phyloP scores from a whole-genome alignment of 768 basidiomycete genomes.

The Amanita inopinata region DNA sequence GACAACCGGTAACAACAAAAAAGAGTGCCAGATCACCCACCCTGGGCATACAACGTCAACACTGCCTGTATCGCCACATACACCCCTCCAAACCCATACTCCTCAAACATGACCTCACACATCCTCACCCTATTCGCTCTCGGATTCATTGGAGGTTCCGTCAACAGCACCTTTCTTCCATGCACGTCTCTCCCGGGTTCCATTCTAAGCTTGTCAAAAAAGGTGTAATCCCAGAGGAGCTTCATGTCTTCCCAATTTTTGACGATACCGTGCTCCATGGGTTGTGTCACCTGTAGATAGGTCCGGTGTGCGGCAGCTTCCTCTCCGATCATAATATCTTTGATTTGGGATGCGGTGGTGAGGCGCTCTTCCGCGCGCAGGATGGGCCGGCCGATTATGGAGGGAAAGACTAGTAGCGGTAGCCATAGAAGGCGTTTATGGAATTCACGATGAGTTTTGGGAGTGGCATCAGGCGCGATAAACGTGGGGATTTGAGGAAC shows the following conservation, averaged over 20 bases:
- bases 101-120: slow-evolving; percentile 99
- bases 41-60: slow-evolving; percentile 96
- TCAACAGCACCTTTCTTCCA: slow-evolving; percentile 85
- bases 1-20: too few relatives aligned
- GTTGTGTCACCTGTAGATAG: slow-evolving; percentile 94
- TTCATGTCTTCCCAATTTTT: slow-evolving; percentile 99
- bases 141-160: slow-evolving; percentile 99
- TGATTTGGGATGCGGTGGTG: slow-evolving; percentile 66
- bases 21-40: slow-evolving; percentile 32
- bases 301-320: slow-evolving; percentile 91
- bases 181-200: slow-evolving; percentile 41
- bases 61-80: slow-evolving; percentile 99
- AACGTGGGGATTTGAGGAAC: slow-evolving; percentile 12
- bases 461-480: too few relatives aligned
- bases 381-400: slow-evolving; percentile 94
- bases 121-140: slow-evolving; percentile 86
- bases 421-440: background rate
- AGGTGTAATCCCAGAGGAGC: slow-evolving; percentile 97
- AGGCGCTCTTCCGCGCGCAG: slow-evolving; percentile 95
- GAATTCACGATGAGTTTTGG: too few relatives aligned
- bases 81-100: slow-evolving; percentile 91
- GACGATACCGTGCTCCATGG: slow-evolving; percentile 99
- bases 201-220: slow-evolving; percentile 87
- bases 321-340: slow-evolving; percentile 98
- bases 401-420: slow-evolving; percentile 71